Base-by-base conservation (phyloP, 192 early-diverging fungal genomes). In the Diversispora epigaea region DNA sequence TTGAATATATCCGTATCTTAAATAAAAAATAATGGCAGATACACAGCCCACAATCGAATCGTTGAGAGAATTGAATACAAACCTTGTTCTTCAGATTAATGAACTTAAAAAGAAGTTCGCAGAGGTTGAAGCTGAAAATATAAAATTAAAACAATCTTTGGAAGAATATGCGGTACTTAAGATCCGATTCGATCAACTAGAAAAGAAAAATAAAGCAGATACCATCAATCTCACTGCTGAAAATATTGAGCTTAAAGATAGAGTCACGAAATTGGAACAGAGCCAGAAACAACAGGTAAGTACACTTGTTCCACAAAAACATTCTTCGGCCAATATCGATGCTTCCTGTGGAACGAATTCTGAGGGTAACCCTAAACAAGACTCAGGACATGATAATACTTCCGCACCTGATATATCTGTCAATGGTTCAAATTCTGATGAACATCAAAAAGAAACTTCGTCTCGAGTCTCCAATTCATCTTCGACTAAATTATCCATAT, bases 161-260 rank as follows among this genome's bases (percentile, higher is more conserved):
- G 5, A 65, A 65, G 63, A 65, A 25, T 22, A 15, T 15, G 44
- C 44, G 14, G 63, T 15, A n/a, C 63, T 65, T 45, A 65, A 65
- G 22, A 41, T 32, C 32, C 4, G 41, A 44, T 66, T 66, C 32
- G 64, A 66, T 4, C 40, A 40, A 19, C 45, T 66, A 44, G 64
- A 66, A 44, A 66, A 44, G 41, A 66, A 66, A 41, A 66, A 66
- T 66, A 47, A 66, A 66, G 32, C 41, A 44, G 64, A 66, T 66
- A 45, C 64, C 12, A 12, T 10, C 1, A 66, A 45, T 1, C 64
- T 66, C 41, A 66, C 10, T 44, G 64, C 41, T 44, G 64, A 66
- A 32, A 66, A 66, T 66, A 66, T 4, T 44, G 14, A 66, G 14
- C 64, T 66, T 66, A 66, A 43, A 66, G 61, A 40, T 15, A 66